Base-by-base conservation (phyloP, 2,329 filamentous ascomycete genomes). In the Arthrinium puccinioides region DNA sequence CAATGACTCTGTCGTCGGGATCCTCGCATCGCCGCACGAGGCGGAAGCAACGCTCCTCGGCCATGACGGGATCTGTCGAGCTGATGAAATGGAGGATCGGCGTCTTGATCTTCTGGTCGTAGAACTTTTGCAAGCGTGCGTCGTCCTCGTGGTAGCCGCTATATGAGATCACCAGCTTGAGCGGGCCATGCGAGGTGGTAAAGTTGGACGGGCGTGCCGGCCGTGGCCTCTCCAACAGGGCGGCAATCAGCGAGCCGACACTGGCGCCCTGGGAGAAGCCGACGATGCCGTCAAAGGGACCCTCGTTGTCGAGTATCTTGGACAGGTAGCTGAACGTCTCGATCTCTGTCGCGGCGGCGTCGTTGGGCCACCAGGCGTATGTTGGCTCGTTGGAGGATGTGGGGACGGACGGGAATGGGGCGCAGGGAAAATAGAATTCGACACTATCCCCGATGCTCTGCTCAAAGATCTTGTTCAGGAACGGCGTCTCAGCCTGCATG, bases 201-300 rank as follows among this genome's bases (percentile, higher is more conserved):
- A 43, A 41, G 21, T 43, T 43, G 6, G 38, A 24, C 21, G 41
- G 41, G 13, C 41, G 41, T 10, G 33, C 26, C 14, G 9, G n/a
- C n/a, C 15, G 19, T 27, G 41, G 41, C 25, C 41, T 31, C 25
- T 43, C 41, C 11, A 43, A 31, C 34, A 43, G 24, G 13, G 38
- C 41, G 15, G 41, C 41, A 18, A 41, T 35, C 35, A 43, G 21
- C 26, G 41, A 35, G n/a, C 38, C 41, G 21, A 43, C 41, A 19
- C 41, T 43, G 27, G 38, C 41, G n/a, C 41, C 41, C n/a, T 43
- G 41, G 6, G 41, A 43, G 27, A 43, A 43, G 23, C 41, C 41
- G 19, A 43, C 31, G 32, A 43, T 38, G 23, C 41, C 41, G 19
- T 41, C 38, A 20, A 43, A 43, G 15, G 41, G 41, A 6, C 41